These are phyloP conservation scores for Stachybotrys echinatus DNA, from an alignment of 2,329 filamentous ascomycete genomes.

Conservation along the genomic window DNA sequence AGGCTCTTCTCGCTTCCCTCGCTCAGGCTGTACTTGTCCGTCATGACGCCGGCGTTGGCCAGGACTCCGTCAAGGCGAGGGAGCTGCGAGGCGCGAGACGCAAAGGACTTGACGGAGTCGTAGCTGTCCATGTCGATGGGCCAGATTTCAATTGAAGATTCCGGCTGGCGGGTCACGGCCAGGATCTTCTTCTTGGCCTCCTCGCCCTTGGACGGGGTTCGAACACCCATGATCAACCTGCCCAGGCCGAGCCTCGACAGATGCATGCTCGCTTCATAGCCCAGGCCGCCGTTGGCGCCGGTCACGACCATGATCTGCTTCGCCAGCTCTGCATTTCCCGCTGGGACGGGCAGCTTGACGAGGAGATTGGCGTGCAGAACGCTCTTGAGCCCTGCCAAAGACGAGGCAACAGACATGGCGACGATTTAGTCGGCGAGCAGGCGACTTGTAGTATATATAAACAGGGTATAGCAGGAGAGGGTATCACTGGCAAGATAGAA, in stretches of 20 bases:
- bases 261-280: constrained; percentile 29
- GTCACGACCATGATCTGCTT: constrained; percentile 30
- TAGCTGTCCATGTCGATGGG: constrained; percentile 40
- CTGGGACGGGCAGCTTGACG: constrained; percentile 14
- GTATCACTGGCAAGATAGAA: too few species aligned
- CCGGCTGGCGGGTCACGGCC: background rate
- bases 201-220: constrained; percentile 32
- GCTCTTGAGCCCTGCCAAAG: constrained; percentile 8
- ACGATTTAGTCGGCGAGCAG: too few species aligned
- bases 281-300: constrained; percentile 34
- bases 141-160: constrained; percentile 37
- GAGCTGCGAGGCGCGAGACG: constrained; percentile 17
- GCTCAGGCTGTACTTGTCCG: constrained; percentile 23
- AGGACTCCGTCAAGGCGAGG: constrained; percentile 37
- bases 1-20: constrained; percentile 46
- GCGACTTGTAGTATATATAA: too few species aligned
- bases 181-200: constrained; percentile 29
- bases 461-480: too few species aligned
- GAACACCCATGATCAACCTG: constrained; percentile 31
- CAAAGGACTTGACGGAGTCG: constrained; percentile 36
- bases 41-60: constrained; percentile 37
- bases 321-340: constrained; percentile 10
- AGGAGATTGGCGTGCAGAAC: constrained; percentile 12
- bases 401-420: constrained; percentile 8
- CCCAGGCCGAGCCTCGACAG: constrained; percentile 22